phyloP scores from a whole-genome alignment of 1,284 basidiomycete species.

The Ceratobasidium sp. region DNA sequence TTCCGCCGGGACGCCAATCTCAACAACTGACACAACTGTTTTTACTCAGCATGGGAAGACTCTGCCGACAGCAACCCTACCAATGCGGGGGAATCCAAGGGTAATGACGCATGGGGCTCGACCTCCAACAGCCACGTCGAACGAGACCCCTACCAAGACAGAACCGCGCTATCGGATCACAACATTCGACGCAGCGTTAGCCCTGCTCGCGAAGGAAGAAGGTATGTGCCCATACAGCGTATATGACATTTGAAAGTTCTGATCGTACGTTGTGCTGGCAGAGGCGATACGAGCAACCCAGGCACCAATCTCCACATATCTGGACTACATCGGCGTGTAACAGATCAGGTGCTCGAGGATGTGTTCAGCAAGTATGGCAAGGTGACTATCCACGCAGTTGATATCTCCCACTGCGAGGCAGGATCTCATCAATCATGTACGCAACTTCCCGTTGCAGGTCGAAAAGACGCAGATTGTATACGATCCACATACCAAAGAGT shows the following conservation, averaged over 20 bases:
- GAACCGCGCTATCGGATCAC: neutral
- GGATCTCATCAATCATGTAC: neutral
- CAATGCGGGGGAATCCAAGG: neutral
- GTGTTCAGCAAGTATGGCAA: slow-evolving; percentile 89
- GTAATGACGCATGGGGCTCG: slow-evolving; percentile 3
- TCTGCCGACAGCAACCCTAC: slow-evolving; percentile 22
- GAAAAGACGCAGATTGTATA: slow-evolving; percentile 94
- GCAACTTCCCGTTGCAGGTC: slow-evolving; percentile 61
- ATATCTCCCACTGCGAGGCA: neutral
- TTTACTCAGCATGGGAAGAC: slow-evolving; percentile 21
- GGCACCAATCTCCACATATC: slow-evolving; percentile 89
- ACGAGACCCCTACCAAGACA: slow-evolving; percentile 8
- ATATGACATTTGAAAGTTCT: neutral
- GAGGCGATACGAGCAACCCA: slow-evolving; percentile 65
- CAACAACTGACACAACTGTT: slow-evolving; percentile 13
- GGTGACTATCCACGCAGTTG: slow-evolving; percentile 60
- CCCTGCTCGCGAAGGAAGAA: too few relatives aligned
- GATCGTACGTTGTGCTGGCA: slow-evolving; percentile 7
- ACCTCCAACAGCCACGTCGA: neutral
- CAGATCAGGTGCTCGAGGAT: slow-evolving; percentile 85
- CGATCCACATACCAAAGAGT: slow-evolving; percentile 95
- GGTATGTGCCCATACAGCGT: neutral
- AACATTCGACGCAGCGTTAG: slow-evolving; percentile 11
- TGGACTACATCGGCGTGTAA: slow-evolving; percentile 73
- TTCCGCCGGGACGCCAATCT: neutral